Conservation (phyloP, 1,284 basidiomycete species). For the Fistulina hepatica region DNA sequence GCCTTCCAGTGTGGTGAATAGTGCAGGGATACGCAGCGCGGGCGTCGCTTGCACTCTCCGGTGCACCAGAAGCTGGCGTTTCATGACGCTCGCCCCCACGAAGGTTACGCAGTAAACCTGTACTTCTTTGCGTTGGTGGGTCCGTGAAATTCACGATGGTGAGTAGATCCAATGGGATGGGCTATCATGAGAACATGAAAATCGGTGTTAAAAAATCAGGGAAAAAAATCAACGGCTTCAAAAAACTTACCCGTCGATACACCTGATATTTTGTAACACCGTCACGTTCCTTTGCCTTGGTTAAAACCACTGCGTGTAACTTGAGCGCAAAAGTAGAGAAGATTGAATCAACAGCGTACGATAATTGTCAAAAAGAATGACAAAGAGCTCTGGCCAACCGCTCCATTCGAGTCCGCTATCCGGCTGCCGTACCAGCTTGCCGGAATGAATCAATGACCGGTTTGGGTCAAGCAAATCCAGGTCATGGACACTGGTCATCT, state of each 20-base stretch:
- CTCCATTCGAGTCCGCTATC: constrained; percentile 73
- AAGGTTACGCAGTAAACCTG: constrained; percentile 48
- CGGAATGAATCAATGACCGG: constrained; percentile 72
- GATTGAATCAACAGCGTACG: constrained; percentile 36
- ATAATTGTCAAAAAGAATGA: constrained; percentile 90
- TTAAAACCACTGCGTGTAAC: constrained; percentile 62
- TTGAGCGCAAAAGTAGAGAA: constrained; percentile 7
- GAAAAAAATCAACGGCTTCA: background rate
- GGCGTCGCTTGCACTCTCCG: constrained; percentile 46
- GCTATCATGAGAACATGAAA: constrained; percentile 36
- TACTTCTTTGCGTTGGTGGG: constrained; percentile 52
- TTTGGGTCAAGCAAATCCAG: constrained; percentile 83
- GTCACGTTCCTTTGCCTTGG: constrained; percentile 67
- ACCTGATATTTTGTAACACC: constrained; percentile 69
- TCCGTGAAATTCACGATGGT: constrained; percentile 75
- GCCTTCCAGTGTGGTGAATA: constrained; percentile 75
- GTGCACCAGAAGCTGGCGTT: constrained; percentile 22
- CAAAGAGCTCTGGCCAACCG: constrained; percentile 79
- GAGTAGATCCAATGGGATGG: constrained; percentile 82
- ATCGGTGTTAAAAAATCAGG: background rate
- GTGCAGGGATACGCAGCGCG: constrained; percentile 75
- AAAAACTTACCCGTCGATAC: constrained; percentile 66
- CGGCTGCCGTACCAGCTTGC: constrained; percentile 74
- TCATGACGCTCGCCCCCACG: constrained; percentile 30
- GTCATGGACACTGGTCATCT: constrained; percentile 38